Conservation (phyloP, 225 moss, liverwort and hornwort species). For the Straminergon stramineum region DNA sequence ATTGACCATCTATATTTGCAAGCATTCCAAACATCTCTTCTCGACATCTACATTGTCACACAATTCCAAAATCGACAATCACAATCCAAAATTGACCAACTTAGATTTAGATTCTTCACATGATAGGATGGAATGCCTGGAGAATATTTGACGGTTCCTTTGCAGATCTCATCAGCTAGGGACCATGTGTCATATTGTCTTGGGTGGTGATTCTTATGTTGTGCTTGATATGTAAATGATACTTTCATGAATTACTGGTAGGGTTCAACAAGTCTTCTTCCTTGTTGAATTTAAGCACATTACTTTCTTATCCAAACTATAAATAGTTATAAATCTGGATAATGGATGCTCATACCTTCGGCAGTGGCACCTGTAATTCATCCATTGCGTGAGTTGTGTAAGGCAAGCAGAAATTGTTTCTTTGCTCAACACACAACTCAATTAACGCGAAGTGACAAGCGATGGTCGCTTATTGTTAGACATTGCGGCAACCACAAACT, state of each 20-base stretch:
- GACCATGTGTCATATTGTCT: too few relatives aligned
- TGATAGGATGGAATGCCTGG: background rate
- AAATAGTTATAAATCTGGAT: too few relatives aligned
- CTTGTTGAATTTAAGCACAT: too few relatives aligned
- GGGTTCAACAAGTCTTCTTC: accelerated
- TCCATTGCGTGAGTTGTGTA: too few relatives aligned
- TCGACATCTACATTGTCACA: background rate
- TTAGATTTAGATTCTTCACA: background rate
- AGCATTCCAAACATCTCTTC: too few relatives aligned
- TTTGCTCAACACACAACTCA: background rate
- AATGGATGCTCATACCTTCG: background rate
- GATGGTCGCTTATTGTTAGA: too few relatives aligned
- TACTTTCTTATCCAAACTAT: background rate
- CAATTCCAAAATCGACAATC: background rate
- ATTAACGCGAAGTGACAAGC: background rate
- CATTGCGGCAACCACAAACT: too few relatives aligned
- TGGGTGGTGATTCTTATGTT: background rate
- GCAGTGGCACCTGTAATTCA: background rate
- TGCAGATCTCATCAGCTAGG: background rate
- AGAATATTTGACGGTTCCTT: background rate
- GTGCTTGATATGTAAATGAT: accelerated
- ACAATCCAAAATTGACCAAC: background rate
- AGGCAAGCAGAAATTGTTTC: background rate
- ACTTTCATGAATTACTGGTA: accelerated
- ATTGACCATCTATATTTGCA: too few relatives aligned